phyloP scores from a whole-genome alignment of 2,329 filamentous ascomycete genomes.

The Monilinia laxa region DNA sequence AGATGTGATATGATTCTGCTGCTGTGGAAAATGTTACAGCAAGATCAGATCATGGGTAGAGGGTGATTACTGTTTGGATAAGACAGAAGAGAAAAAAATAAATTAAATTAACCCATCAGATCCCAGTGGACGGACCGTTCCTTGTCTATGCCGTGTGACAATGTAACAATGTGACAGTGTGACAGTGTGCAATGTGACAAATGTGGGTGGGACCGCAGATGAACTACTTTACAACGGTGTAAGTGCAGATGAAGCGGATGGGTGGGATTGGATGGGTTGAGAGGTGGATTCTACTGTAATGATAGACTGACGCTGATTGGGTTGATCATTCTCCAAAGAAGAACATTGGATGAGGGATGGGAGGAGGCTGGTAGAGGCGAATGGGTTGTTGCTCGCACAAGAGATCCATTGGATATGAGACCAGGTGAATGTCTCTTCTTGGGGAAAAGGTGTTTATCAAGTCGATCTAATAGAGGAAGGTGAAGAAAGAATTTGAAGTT shows the following conservation, averaged over 20 bases:
- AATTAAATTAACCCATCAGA: not conserved
- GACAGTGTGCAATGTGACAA: no score
- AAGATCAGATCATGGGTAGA: not conserved
- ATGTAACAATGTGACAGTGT: no score
- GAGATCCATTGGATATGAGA: not conserved
- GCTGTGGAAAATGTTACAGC: not conserved
- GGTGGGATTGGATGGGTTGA: not conserved
- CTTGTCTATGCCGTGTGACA: conserved; percentile 9
- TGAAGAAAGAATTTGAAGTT: not conserved
- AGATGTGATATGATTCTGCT: not conserved
- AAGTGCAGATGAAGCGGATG: not conserved
- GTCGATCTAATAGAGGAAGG: not conserved
- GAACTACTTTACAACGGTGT: not conserved
- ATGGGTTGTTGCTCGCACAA: not conserved
- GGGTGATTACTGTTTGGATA: not conserved
- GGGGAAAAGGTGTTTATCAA: not conserved
- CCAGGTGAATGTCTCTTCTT: no score
- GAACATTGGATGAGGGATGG: no score
- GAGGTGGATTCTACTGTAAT: not conserved
- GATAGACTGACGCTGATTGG: not conserved
- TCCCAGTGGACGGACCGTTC: conserved; percentile 13
- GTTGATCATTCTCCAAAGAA: no score
- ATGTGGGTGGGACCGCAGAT: not conserved
- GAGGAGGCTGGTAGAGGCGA: not conserved
- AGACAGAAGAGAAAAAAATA: not conserved